Conservation (phyloP, 2,329 filamentous ascomycete genomes). For the Talaromyces sp. region DNA sequence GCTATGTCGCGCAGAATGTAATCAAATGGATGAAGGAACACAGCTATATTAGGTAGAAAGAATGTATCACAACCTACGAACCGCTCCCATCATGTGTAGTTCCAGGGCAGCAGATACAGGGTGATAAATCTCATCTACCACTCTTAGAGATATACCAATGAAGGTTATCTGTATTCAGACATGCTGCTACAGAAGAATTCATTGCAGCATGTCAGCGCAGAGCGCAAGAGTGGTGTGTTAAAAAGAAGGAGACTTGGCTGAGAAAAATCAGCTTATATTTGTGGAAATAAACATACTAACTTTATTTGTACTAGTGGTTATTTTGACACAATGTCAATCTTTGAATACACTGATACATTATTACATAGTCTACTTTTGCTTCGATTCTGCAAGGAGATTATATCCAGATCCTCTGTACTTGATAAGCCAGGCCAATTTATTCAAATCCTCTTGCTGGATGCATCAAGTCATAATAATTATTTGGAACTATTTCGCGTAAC, state of each 20-base stretch:
- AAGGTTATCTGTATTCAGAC: slow-evolving; percentile 30
- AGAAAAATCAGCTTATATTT: neutral
- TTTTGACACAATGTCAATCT: neutral
- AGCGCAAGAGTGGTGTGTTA: slow-evolving; percentile 36
- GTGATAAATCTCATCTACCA: slow-evolving; percentile 61
- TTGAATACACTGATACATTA: neutral
- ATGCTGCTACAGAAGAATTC: slow-evolving; percentile 24
- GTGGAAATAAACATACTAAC: slow-evolving; percentile 8
- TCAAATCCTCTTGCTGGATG: too few species aligned
- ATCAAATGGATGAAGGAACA: neutral
- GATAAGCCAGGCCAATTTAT: too few species aligned
- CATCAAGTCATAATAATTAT: too few species aligned
- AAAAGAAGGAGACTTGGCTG: slow-evolving; percentile 14
- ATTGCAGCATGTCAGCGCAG: slow-evolving; percentile 35
- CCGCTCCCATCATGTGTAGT: slow-evolving; percentile 66
- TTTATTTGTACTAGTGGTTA: slow-evolving; percentile 7
- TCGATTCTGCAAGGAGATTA: neutral
- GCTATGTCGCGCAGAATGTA: slow-evolving; percentile 8
- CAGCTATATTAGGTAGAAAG: slow-evolving; percentile 17
- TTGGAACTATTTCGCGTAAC: neutral
- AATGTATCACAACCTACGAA: slow-evolving; percentile 75
- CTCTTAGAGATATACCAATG: slow-evolving; percentile 44
- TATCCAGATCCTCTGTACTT: too few species aligned
- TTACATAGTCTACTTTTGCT: too few species aligned
- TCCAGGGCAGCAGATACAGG: slow-evolving; percentile 88